Percentiles rank a stretch among this genome's conserved stretches.
Conservation (phyloP, 129 eudicot species). For the Apium graveolens region DNA sequence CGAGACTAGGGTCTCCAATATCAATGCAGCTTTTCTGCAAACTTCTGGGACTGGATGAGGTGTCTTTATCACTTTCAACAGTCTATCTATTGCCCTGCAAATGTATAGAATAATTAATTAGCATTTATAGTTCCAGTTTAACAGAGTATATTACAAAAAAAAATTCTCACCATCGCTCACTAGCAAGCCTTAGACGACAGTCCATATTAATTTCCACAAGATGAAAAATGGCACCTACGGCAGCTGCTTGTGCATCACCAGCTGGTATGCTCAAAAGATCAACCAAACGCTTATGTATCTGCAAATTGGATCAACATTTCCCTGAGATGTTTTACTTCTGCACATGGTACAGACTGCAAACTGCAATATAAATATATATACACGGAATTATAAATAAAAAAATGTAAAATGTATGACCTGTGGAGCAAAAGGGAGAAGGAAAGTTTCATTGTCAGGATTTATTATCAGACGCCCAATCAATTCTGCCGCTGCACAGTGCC, state of each 20-base stretch:
- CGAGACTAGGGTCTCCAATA: slow-evolving; percentile 74
- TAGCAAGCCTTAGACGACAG: slow-evolving; percentile 87
- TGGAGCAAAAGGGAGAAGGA: slow-evolving; percentile 81
- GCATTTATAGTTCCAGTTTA: neutral
- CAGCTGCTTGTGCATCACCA: slow-evolving; percentile 95
- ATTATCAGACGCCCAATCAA: slow-evolving; percentile 83
- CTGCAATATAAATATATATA: neutral
- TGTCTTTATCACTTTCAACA: slow-evolving; percentile 68
- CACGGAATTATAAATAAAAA: neutral
- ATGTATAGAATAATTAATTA: neutral
- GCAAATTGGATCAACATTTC: slow-evolving; percentile 16
- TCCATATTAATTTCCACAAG: slow-evolving; percentile 92
- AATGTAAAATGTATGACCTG: slow-evolving; percentile 39
- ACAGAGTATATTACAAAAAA: neutral
- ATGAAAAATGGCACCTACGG: slow-evolving; percentile 93
- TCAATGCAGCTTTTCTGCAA: slow-evolving; percentile 86
- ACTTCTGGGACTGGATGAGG: slow-evolving; percentile 96
- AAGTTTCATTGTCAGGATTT: slow-evolving; percentile 94
- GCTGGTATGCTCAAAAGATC: slow-evolving; percentile 91
- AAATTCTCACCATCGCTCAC: slow-evolving; percentile 71
- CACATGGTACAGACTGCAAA: neutral
- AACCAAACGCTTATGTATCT: slow-evolving; percentile 80
- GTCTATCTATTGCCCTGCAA: slow-evolving; percentile 89
- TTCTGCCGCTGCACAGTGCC: slow-evolving; percentile 99
- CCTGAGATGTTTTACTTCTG: neutral